These are phyloP conservation scores for Fusarium buharicum DNA, from an alignment of 2,329 filamentous ascomycete genomes.

Conservation along the genomic window DNA sequence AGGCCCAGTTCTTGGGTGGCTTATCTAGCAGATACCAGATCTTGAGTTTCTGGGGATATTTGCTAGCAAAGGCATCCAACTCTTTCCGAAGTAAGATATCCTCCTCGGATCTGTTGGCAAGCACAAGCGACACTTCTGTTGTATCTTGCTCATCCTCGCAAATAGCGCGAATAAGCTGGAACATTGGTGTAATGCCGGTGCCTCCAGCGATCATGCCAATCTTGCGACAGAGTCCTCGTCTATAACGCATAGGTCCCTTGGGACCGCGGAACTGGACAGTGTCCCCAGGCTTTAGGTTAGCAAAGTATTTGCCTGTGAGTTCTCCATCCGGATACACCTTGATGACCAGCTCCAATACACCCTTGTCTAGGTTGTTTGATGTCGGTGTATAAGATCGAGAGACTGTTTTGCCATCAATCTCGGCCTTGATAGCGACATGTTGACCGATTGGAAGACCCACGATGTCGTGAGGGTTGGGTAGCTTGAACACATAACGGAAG, in stretches of 20 bases:
- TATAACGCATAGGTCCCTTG: conserved; percentile 66
- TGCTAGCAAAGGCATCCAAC: conserved; percentile 63
- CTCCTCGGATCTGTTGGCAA: conserved; percentile 66
- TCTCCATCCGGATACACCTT: conserved; percentile 62
- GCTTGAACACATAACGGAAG: conserved; percentile 58
- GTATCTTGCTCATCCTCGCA: conserved; percentile 67
- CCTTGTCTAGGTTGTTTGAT: conserved; percentile 61
- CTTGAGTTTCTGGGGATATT: conserved; percentile 64
- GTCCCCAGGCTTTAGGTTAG: conserved; percentile 58
- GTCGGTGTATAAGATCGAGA: conserved; percentile 65
- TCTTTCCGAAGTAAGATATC: conserved; percentile 69
- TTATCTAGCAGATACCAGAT: conserved; percentile 65
- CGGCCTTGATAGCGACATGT: conserved; percentile 63
- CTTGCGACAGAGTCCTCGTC: conserved; percentile 52
- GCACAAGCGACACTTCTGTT: conserved; percentile 66
- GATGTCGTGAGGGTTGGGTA: conserved; percentile 56
- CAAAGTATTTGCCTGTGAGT: conserved; percentile 61
- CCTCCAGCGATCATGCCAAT: conserved; percentile 67
- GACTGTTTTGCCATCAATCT: conserved; percentile 57
- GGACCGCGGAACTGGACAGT: conserved; percentile 64
- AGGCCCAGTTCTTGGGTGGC: conserved; percentile 58
- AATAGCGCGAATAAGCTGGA: conserved; percentile 70
- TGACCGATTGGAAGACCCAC: conserved; percentile 67
- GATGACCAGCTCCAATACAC: conserved; percentile 62
- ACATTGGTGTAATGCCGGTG: conserved; percentile 51